Base-by-base conservation (phyloP, 192 early-diverging fungal genomes). In the Mortierella alpina region DNA sequence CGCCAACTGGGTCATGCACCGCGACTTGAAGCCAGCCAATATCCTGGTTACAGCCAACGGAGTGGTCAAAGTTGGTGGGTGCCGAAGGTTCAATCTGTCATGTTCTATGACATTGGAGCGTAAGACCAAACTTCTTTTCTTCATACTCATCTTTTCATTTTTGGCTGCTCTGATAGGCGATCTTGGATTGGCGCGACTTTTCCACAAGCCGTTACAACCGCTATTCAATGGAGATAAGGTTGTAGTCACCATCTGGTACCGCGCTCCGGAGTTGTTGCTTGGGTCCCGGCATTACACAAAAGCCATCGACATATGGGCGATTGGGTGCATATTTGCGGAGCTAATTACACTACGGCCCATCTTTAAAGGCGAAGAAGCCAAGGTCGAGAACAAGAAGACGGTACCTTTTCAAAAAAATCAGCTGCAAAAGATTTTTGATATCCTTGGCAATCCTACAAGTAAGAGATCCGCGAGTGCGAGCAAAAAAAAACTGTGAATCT, bases 211-310 rank as follows among this genome's bases (percentile, higher is more conserved):
- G 17, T 73, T 91, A 15, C 86, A 90, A 58, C 92, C 94, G 0
- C 85, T 97, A 72, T 97, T 94, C 47, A 94, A 90, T 31, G 92
- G 92, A 1, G 96, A 93, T 69, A 92, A 93, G 68, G 91, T 94
- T 2, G 93, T 99, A 22, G 96, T 99, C 7, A 99, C 97, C 0
- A 91, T 98, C 46, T 99, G 97, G 97, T 99, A 99, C 84, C 91
- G 97, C 10, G 92, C 96, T 1, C 97, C 97, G 0, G 96, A 98
- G 75, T 77, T 99, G 22, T 81, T 99, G 42, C 85, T 98, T 2
- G 96, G 97, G 12, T 91, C 92, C 2, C 84, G 92, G n/a, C 90
- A 89, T 71, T 99, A 99, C 83, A 96, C 95, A 18, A 93, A 90
- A 23, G 95, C 96, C 0, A 86, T 88, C 7, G 87, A 86, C 51